Evolutionary conservation across 495 filamentous ascomycete genomes (phyloP).

Genomic region (Penicillium steckii): DNA sequence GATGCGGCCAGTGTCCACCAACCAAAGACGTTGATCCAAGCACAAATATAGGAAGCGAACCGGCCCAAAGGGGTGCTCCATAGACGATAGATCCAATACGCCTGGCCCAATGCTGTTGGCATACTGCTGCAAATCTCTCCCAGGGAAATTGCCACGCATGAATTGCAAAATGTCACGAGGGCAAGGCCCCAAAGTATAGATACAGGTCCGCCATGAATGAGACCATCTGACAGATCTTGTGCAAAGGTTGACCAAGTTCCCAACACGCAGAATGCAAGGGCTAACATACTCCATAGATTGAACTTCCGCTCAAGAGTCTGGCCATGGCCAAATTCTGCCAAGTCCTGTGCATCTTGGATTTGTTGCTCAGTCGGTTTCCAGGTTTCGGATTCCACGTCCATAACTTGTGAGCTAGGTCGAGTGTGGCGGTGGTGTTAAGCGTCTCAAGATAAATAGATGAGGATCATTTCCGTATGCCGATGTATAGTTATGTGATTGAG

Average conservation of each 20-base stretch:
- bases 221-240: constrained; percentile 40
- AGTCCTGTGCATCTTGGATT: constrained; percentile 46
- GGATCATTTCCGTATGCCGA: constrained; percentile 17
- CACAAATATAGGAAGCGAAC: constrained; percentile 45
- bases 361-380: constrained; percentile 35
- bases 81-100: constrained; percentile 45
- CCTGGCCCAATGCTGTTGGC: constrained; percentile 46
- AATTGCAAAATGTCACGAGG: constrained; percentile 42
- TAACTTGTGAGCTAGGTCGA: constrained; percentile 9
- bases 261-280: constrained; percentile 45
- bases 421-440: not conserved
- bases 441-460: not conserved
- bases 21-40: constrained; percentile 49
- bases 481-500: not conserved
- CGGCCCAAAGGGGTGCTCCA: constrained; percentile 34
- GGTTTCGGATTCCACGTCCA: constrained; percentile 34
- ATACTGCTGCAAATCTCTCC: constrained; percentile 47
- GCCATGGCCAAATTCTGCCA: constrained; percentile 50
- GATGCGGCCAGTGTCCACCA: constrained; percentile 49
- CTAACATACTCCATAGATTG: constrained; percentile 46
- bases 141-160: constrained; percentile 44
- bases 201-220: constrained; percentile 44
- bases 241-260: constrained; percentile 48
- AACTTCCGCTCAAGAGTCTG: constrained; percentile 49
- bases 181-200: constrained; percentile 49